Conservation (phyloP, 805 yeast species). For the Saccharomyces paradoxus region DNA sequence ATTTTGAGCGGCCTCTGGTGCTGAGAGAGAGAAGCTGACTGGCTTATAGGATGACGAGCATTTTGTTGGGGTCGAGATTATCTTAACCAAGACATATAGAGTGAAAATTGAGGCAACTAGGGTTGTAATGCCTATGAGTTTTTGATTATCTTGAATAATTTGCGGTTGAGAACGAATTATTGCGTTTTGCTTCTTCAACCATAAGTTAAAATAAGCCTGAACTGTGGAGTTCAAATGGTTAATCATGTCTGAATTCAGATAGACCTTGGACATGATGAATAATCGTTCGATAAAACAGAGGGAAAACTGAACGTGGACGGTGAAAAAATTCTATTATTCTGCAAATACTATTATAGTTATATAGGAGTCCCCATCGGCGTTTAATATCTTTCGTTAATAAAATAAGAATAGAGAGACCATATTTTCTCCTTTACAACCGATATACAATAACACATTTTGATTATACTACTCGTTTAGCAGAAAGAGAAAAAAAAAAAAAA, state of each 20-base stretch:
- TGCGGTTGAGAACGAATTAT: conserved; percentile 10
- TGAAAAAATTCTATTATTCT: not conserved
- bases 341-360: not conserved
- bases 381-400: not conserved
- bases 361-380: not conserved
- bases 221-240: conserved; percentile 23
- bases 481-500: not conserved
- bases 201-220: conserved; percentile 20
- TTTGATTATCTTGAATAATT: conserved; percentile 9
- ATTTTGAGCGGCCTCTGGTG: conserved; percentile 21
- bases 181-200: conserved; percentile 14
- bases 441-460: not conserved
- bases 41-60: conserved; percentile 8
- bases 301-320: not conserved
- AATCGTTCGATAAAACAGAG: not conserved
- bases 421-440: conserved; percentile 1
- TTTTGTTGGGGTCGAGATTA: conserved; percentile 8
- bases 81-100: conserved; percentile 12
- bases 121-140: conserved; percentile 10
- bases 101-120: conserved; percentile 12
- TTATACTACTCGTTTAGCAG: not conserved
- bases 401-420: not conserved
- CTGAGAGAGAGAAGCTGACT: conserved; percentile 11
- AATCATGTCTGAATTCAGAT: conserved; percentile 21
- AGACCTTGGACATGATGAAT: conserved; percentile 17